Evolutionary conservation across 495 filamentous ascomycete genomes (phyloP), one percentile per base, ranked within the genome.

Genomic region (Penicillium roqueforti): DNA sequence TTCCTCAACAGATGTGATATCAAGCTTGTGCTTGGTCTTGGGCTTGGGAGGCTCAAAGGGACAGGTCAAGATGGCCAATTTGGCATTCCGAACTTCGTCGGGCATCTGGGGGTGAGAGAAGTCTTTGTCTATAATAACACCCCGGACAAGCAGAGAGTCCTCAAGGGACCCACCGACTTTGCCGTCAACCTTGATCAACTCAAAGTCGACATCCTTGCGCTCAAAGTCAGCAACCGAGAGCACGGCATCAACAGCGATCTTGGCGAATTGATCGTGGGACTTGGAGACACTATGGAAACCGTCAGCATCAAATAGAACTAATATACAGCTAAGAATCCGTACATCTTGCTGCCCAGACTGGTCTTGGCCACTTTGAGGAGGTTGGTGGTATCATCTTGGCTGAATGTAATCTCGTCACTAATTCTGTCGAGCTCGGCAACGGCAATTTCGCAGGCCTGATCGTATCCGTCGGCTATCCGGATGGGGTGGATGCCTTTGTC

Each of bases 101-200:
- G 93, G 93, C 93, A 99, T 99, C 71, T 99, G 93, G 14, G 93
- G 95, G 72, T 99, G 93, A 29, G 93, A 99, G 77, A 99, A 97
- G 71, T 99, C 93, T 76, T 99, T 99, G 80, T 99, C 93, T 66
- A 99, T 82, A 65, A 99, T 93, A 37, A 99, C 93, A 69, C 93
- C 93, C 74, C 97, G 91, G 51, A 99, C 92, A 32, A 99, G 83
- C 22, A 97, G 68, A 3, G 91, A 87, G 68, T 99, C 93, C 69
- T 97, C 92, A n/a, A 99, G 81, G 3, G 93, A 73, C 53, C 95
- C 93, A 47, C 93, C 93, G 14, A 97, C 88, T 77, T 99, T 99
- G 62, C 95, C 92, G 62, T 99, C 93, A 39, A 99, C 91, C 80
- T 99, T 99, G 76, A 99, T 99, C 57, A 99, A 71, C 72, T 99